These are phyloP conservation scores for Botrytis hyacinthi DNA, from an alignment of 2,329 filamentous ascomycete genomes.

Conservation along the genomic window DNA sequence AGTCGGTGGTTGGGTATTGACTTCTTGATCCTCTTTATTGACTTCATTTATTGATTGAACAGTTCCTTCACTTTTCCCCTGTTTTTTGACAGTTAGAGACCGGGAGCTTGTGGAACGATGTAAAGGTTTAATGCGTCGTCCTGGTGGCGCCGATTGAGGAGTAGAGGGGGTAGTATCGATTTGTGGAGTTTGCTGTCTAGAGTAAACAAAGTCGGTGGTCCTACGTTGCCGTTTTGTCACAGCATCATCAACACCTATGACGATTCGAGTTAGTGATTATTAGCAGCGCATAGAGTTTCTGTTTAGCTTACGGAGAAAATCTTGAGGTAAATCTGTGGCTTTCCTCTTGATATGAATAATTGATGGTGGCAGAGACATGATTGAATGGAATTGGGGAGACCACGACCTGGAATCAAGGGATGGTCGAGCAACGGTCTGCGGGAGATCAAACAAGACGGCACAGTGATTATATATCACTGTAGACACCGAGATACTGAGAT, in stretches of 20 bases:
- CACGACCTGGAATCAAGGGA: not conserved
- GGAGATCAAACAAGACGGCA: not conserved
- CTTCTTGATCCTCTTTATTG: not conserved
- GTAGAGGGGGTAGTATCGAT: slow-evolving; percentile 5
- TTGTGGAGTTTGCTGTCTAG: slow-evolving; percentile 29
- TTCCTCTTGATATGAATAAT: slow-evolving; percentile 39
- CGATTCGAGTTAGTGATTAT: not conserved
- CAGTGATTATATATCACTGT: not conserved
- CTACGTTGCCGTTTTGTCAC: slow-evolving; percentile 31
- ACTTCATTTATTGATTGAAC: not conserved
- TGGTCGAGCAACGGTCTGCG: not conserved
- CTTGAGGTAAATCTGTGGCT: slow-evolving; percentile 38
- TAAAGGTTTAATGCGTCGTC: slow-evolving; percentile 29
- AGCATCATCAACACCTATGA: slow-evolving; percentile 36
- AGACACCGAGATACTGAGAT: not conserved
- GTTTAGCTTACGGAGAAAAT: slow-evolving; percentile 36
- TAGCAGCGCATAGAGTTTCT: too few relatives aligned
- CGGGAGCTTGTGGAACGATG: slow-evolving; percentile 25
- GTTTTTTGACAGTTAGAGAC: slow-evolving; percentile 6
- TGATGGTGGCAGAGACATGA: slow-evolving; percentile 37
- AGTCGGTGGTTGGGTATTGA: not conserved
- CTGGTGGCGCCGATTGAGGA: slow-evolving; percentile 18
- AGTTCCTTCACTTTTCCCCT: not conserved
- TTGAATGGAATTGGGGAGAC: not conserved
- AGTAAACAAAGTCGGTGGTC: slow-evolving; percentile 34